Evolutionary conservation across 805 yeast genomes (phyloP), one percentile per base, ranked within the genome.

Genomic region (Suhomyces sp.): DNA sequence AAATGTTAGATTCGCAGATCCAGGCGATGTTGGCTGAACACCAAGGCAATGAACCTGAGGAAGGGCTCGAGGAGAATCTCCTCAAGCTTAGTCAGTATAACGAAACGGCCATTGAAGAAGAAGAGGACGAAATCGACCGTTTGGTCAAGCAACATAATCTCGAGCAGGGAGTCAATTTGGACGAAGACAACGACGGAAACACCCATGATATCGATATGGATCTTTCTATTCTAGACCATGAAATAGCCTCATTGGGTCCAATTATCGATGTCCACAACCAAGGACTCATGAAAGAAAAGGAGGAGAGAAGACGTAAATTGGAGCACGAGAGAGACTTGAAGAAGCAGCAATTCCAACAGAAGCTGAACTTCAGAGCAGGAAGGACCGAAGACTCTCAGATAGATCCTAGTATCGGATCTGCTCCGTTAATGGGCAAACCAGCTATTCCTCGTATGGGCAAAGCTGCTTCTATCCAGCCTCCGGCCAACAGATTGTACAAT

Each of bases 391-490:
- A 43, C 19, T 31, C 24, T 15, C 51, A 10, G 13, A 12, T 15
- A 24, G 44, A 19, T 10, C 40, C 12, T 13, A 44, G 17, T 21
- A 17, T 10, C 21, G 47, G 7, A 13, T 48, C 60, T 8, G 53
- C 61, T 25, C 72, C 71, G 3, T 52, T 68, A 2, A 67, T 67
- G 69, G 74, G 74, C 1, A 69, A 66, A 44, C 67, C 69, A 6
- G 66, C 67, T 2, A 53, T 60, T 7, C 77, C 78, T 8, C 60
- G 75, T 49, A 74, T 75, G 78, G 79, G 79, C 3, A 73, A 72
- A 50, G 75, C 76, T 5, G 79, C 79, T 17, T 66, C 76, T 17
- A 73, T 75, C 17, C 79, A 74, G 53, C 79, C 79, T 7, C 76
- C 78, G 2, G 63, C 76, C 6, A 70, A 71, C 49, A 59, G 75